Evolutionary conservation across 1,139 yeast species (phyloP).

Genomic region (Arxiozyma slooffiae): DNA sequence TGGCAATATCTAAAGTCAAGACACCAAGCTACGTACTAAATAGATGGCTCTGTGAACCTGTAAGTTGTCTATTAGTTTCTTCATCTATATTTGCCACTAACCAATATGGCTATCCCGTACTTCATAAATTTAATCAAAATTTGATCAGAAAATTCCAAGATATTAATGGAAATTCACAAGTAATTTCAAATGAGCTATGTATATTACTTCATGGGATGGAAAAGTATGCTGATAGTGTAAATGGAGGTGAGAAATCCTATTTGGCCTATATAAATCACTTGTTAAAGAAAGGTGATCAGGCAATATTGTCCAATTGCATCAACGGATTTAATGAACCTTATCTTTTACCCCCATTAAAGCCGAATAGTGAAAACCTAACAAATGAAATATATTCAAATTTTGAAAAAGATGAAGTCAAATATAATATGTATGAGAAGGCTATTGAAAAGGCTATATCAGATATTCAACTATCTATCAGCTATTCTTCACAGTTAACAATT

Average conservation of each 20-base stretch:
- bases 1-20: constrained; percentile 43
- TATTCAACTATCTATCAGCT: constrained; percentile 11
- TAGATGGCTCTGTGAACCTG: constrained; percentile 60
- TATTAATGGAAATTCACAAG: constrained; percentile 25
- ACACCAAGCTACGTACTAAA: constrained; percentile 41
- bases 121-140: constrained; percentile 45
- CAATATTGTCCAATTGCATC: constrained; percentile 6
- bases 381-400: constrained; percentile 55
- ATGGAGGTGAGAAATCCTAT: constrained; percentile 39
- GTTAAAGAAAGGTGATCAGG: constrained; percentile 32
- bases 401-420: constrained; percentile 61
- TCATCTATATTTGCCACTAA: constrained; percentile 47
- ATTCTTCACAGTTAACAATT: constrained; percentile 28
- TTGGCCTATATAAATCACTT: constrained; percentile 46
- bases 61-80: constrained; percentile 45
- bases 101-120: constrained; percentile 51
- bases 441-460: constrained; percentile 49
- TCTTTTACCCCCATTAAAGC: constrained; percentile 55
- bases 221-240: constrained; percentile 31
- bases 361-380: constrained; percentile 48
- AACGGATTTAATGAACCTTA: constrained; percentile 13
- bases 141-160: constrained; percentile 27
- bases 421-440: constrained; percentile 58
- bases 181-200: constrained; percentile 19
- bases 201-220: constrained; percentile 40